phyloP scores from a whole-genome alignment of 1,284 basidiomycete species.

The Marasmius tenuissimus region DNA sequence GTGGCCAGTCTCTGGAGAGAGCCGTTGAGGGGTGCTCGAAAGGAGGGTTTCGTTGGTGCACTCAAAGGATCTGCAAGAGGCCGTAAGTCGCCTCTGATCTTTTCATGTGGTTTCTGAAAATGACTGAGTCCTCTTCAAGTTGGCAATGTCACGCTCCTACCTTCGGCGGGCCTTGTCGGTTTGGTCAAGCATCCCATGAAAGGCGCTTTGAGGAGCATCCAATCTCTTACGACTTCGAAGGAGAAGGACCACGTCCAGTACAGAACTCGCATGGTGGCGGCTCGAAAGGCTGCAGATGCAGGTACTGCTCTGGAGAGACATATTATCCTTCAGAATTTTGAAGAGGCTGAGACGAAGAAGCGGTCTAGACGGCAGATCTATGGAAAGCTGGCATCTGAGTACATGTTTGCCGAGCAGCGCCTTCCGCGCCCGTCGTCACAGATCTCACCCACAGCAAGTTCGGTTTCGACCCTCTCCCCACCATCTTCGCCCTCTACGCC shows the following conservation, averaged over 20 bases:
- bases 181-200: constrained; percentile 41
- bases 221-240: constrained; percentile 22
- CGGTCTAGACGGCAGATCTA: no score
- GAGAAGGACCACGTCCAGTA: constrained; percentile 32
- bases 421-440: no score
- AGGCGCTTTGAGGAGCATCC: constrained; percentile 39
- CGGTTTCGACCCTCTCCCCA: no score
- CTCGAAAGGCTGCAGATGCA: constrained; percentile 11
- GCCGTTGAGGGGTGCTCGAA: constrained; percentile 46
- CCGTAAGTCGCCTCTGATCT: constrained; percentile 30
- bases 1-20: constrained; percentile 54
- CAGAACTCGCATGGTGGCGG: background rate
- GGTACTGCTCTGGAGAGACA: background rate
- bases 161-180: constrained; percentile 46
- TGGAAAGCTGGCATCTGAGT: no score
- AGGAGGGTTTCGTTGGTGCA: constrained; percentile 47
- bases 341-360: no score
- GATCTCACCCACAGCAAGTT: no score
- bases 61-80: constrained; percentile 50
- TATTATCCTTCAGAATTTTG: no score
- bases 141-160: constrained; percentile 43
- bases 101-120: background rate
- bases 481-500: no score
- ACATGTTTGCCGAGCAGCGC: no score
- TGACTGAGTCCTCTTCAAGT: constrained; percentile 25